These are phyloP conservation scores for Lodderomyces orthopsilosis DNA, from an alignment of 1,139 yeast species.

Conservation along the genomic window DNA sequence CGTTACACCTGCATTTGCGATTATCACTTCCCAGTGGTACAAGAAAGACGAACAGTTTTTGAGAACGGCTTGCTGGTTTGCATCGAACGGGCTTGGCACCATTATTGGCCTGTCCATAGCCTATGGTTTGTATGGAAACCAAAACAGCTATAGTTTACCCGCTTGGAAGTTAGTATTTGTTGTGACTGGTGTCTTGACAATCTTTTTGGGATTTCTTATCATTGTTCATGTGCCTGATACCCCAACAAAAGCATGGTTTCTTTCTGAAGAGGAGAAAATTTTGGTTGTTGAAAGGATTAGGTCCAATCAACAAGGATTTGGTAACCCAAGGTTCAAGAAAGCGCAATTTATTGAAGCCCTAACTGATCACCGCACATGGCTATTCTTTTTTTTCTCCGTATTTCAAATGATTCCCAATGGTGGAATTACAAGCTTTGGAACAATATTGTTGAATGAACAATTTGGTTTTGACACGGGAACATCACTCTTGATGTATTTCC, in stretches of 20 bases:
- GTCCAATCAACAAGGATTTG: conserved; percentile 52
- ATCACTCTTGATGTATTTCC: conserved; percentile 33
- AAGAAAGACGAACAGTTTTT: conserved; percentile 23
- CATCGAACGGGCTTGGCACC: conserved; percentile 31
- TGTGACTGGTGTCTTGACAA: conserved; percentile 29
- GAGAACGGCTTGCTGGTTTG: conserved; percentile 28
- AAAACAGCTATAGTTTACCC: conserved; percentile 18
- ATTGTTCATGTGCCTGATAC: conserved; percentile 27
- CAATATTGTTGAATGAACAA: conserved; percentile 42
- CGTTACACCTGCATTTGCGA: conserved; percentile 55
- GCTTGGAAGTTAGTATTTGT: conserved; percentile 35
- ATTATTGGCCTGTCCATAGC: conserved; percentile 26
- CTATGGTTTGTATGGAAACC: conserved; percentile 19
- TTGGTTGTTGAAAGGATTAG: conserved; percentile 36
- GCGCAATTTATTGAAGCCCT: conserved; percentile 57
- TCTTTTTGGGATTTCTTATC: conserved; percentile 23
- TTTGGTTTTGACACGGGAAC: conserved; percentile 36
- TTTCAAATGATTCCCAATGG: conserved; percentile 37
- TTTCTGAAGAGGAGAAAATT: conserved; percentile 46
- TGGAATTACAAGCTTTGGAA: conserved; percentile 40
- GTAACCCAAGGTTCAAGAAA: conserved; percentile 50
- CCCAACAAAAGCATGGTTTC: conserved; percentile 33
- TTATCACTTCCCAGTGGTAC: conserved; percentile 39
- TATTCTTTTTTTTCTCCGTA: conserved; percentile 33
- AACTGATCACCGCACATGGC: conserved; percentile 41